phyloP scores from a whole-genome alignment of 1,284 basidiomycete genomes.

The Agaricales sp. region DNA sequence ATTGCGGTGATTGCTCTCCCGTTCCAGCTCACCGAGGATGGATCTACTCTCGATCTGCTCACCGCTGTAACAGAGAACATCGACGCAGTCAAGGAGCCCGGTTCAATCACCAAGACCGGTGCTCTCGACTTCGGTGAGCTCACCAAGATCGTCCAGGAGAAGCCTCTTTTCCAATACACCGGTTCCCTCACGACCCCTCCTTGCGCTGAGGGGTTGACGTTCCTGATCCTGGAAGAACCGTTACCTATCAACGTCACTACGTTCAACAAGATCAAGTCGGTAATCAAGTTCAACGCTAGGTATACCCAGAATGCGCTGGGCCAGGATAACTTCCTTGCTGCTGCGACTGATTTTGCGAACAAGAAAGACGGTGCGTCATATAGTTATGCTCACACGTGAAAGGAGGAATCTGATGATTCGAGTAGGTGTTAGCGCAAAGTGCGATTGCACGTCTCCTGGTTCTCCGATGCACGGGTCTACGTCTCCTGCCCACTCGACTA shows the following conservation, averaged over 20 bases:
- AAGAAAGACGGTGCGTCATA: neutral
- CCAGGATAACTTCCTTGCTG: conserved; percentile 1
- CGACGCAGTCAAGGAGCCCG: conserved; percentile 10
- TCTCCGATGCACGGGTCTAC: neutral
- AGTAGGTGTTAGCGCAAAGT: neutral
- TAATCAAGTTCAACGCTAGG: conserved; percentile 3
- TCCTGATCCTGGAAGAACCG: conserved; percentile 14
- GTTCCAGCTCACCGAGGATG: conserved; percentile 15
- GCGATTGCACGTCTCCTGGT: neutral
- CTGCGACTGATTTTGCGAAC: neutral
- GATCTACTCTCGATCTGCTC: conserved; percentile 11
- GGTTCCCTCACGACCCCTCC: conserved; percentile 15
- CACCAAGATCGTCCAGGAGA: conserved; percentile 11
- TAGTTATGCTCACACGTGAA: too few species aligned
- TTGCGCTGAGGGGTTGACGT: conserved; percentile 14
- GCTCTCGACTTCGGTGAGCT: conserved; percentile 12
- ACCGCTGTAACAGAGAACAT: conserved; percentile 13
- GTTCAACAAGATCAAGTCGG: conserved; percentile 8
- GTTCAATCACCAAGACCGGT: conserved; percentile 12
- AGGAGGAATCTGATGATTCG: neutral
- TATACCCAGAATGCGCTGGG: conserved; percentile 1
- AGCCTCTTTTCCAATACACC: conserved; percentile 13
- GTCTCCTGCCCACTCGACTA: neutral
- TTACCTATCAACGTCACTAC: conserved; percentile 9
- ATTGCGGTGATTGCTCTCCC: conserved; percentile 14